Evolutionary conservation across 148 eudicot species (phyloP), one percentile per base, ranked within the genome.

Genomic region (Chenopodium berlandieri): DNA sequence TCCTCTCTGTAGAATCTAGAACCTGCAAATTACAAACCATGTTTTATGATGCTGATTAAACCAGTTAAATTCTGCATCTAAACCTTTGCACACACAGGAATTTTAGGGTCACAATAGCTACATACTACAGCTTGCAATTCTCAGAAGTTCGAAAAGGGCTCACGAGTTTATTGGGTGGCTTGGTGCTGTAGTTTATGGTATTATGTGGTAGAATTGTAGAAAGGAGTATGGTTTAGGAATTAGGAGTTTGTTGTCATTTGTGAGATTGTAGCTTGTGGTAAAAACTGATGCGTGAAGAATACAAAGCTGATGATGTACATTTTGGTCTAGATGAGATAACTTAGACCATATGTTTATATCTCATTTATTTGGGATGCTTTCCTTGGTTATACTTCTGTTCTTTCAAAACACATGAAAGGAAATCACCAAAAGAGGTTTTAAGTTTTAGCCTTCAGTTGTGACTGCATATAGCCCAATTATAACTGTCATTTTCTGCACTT

Each of bases 401-500:
- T 66, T 17, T 22, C 17, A 17, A 62, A 62, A 23, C 16, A 46
- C 19, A 68, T 65, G 44, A 25, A 52, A 63, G 47, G 74, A 10
- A 66, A n/a, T 37, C 40, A 9, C 13, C 30, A 34, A 30, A 68
- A 69, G 13, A 48, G 22, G 19, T 73, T 40, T 73, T 2, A 46
- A 11, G 19, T 73, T 40, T 73, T 2, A 46, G 4, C 2, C 9
- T 62, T 1, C 22, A n/a, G 34, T 60, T 80, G 22, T 63, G 31
- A 23, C 34, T 75, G 34, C 44, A 30, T 75, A 50, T 63, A 32
- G 10, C 23, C 32, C n/a, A n/a, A 81, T 37, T 7, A 71, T 71
- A 56, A 31, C 72, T 60, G 47, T 82, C 52, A 12, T 75, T 84
- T 23, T 77, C 79, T 88, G 81, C 88, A 92, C 50, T 71, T 85